Evolutionary conservation across 1,284 basidiomycete species (phyloP), one percentile per base, ranked within the genome.

Genomic region (Apiotrichum laibachii): DNA sequence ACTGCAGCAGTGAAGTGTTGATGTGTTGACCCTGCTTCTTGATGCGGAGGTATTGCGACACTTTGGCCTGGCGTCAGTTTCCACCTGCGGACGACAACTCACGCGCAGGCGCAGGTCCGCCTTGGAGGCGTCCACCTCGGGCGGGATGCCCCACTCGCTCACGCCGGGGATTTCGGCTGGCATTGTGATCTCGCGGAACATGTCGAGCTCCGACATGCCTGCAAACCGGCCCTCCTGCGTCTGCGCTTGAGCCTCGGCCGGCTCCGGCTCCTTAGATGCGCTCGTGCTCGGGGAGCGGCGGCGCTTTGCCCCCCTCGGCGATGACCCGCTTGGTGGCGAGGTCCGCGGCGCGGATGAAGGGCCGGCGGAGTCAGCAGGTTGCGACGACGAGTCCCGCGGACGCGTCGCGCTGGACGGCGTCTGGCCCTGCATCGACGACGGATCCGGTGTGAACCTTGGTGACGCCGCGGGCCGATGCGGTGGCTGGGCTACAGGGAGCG

Each of bases 1-100:
- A 92, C 10, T 86, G 83, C 85, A 94, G 88, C 39, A 99, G 84
- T 0, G 89, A 89, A 72, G 92, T 90, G 75, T 98, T 98, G 80
- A 96, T 97, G 72, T 96, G 93, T 63, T 87, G 87, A 0, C 79
- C 80, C 57, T 85, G 82, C 63, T 86, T 80, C 75, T 92, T 95
- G 57, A 92, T 83, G 7, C 80, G 73, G 59, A 85, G 84, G 70
- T 89, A 98, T 60, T 88, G 86, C 0, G 83, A 78, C 18, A 93
- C 82, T 75, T 94, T 94, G 2, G 84, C 82, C 90, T 93, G 68
- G 0, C 50, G 37, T 53, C 18, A 55, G 35, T 19, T 19, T 43
- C 0, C 12, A 11, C 18, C 2, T n/a, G 10, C 5, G 49, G 26
- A 48, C 31, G 6, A 16, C 1, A 8, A 75, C 82, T 8, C 63